phyloP scores from a whole-genome alignment of 108 stramenopile species.

The Cyclotella atomus region DNA sequence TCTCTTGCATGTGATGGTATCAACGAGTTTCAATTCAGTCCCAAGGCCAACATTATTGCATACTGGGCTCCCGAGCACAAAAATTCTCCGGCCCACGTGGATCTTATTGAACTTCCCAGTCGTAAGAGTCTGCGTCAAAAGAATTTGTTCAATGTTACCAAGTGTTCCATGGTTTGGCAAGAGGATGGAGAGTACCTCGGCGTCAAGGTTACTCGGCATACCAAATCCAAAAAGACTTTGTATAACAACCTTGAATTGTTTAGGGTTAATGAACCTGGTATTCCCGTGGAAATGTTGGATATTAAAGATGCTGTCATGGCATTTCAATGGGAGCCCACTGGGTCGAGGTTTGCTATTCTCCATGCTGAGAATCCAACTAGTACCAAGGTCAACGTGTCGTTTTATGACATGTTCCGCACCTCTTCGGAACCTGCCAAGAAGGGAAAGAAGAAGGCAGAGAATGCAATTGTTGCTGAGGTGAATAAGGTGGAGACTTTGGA shows the following conservation, averaged over 20 bases:
- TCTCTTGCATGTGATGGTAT: slow-evolving; percentile 91
- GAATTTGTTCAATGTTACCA: slow-evolving; percentile 94
- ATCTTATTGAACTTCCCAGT: slow-evolving; percentile 89
- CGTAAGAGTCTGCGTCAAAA: slow-evolving; percentile 93
- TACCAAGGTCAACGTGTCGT: slow-evolving; percentile 88
- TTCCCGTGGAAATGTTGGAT: slow-evolving; percentile 97
- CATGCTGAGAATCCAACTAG: slow-evolving; percentile 92
- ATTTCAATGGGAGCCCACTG: slow-evolving; percentile 94
- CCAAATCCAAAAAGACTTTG: slow-evolving; percentile 95
- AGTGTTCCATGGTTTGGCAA: slow-evolving; percentile 95
- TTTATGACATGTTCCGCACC: slow-evolving; percentile 88
- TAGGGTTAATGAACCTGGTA: slow-evolving; percentile 80
- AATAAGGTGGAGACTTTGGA: slow-evolving; percentile 82
- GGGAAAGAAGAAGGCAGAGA: slow-evolving; percentile 56
- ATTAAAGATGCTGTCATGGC: slow-evolving; percentile 93
- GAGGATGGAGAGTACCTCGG: slow-evolving; percentile 92
- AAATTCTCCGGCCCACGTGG: slow-evolving; percentile 94
- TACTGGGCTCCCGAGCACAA: slow-evolving; percentile 96
- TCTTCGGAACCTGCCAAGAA: slow-evolving; percentile 60
- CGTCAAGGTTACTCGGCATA: slow-evolving; percentile 94
- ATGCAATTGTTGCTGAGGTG: slow-evolving; percentile 65
- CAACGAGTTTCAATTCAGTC: slow-evolving; percentile 95
- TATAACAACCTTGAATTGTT: slow-evolving; percentile 97
- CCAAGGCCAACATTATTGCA: slow-evolving; percentile 89
- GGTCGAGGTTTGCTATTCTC: slow-evolving; percentile 89